phyloP scores from a whole-genome alignment of 257 asterid species.

The Voacanga thouarsii region DNA sequence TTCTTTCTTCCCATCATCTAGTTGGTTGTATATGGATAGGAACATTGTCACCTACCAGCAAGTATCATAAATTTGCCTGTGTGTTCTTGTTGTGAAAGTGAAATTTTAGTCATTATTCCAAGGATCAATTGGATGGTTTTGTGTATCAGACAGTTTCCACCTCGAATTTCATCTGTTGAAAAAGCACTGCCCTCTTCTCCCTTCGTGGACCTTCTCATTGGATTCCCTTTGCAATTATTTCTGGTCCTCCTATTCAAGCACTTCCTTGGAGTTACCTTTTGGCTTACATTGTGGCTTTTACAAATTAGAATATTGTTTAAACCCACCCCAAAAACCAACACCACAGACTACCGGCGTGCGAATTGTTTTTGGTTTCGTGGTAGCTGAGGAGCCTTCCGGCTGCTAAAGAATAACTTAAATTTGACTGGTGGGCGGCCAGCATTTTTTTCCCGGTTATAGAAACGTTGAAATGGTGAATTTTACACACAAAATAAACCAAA shows the following conservation, averaged over 20 bases:
- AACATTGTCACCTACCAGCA: neutral
- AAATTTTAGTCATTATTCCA: neutral
- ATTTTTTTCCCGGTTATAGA: neutral
- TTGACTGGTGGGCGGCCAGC: neutral
- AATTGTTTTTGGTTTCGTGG: neutral
- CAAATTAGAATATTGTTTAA: neutral
- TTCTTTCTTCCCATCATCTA: neutral
- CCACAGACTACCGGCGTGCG: neutral
- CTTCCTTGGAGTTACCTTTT: slow-evolving; percentile 11
- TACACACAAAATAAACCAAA: neutral
- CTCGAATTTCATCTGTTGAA: neutral
- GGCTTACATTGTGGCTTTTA: neutral
- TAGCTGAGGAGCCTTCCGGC: neutral
- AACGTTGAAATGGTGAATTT: neutral
- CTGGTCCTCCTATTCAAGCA: slow-evolving; percentile 1
- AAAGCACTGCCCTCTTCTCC: neutral
- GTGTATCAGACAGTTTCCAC: neutral
- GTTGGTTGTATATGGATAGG: neutral
- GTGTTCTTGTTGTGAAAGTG: slow-evolving; percentile 4
- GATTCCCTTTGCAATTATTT: slow-evolving; percentile 27
- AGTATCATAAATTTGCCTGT: neutral
- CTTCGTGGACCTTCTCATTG: slow-evolving; percentile 19
- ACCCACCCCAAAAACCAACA: neutral
- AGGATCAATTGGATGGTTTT: neutral
- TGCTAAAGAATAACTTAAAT: neutral